These are phyloP conservation scores for Suhomyces choctaworum DNA, from an alignment of 1,139 yeast species.

Conservation along the genomic window DNA sequence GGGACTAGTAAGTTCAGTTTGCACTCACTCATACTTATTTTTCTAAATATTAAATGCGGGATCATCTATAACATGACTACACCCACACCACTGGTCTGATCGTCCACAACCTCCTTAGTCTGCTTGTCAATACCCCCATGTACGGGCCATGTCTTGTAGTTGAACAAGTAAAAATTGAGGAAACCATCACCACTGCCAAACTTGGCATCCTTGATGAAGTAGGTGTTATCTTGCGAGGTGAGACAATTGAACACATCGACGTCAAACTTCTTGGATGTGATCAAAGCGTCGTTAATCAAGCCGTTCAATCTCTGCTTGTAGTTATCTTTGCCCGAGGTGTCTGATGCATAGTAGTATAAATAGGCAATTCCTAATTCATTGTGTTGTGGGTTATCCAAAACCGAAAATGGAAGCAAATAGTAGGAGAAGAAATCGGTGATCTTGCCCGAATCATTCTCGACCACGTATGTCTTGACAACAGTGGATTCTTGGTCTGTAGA, in stretches of 20 bases:
- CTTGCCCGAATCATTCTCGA: conserved; percentile 60
- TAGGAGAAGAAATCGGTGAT: conserved; percentile 90
- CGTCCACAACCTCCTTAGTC: conserved; percentile 51
- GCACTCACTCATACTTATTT: too few species aligned
- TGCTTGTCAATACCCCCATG: conserved; percentile 71
- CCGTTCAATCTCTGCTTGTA: conserved; percentile 60
- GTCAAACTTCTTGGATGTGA: conserved; percentile 62
- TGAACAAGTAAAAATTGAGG: conserved; percentile 87
- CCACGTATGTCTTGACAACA: conserved; percentile 79
- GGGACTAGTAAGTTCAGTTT: too few species aligned
- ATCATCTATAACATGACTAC: conserved; percentile 67
- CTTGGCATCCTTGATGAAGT: conserved; percentile 76
- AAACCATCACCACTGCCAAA: conserved; percentile 95
- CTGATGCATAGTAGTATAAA: conserved; percentile 85
- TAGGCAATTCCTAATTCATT: conserved; percentile 82
- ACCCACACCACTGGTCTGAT: conserved; percentile 77
- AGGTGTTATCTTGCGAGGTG: conserved; percentile 84
- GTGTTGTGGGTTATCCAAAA: conserved; percentile 66
- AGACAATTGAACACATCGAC: conserved; percentile 95
- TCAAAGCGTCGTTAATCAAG: conserved; percentile 73
- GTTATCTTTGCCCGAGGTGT: conserved; percentile 35
- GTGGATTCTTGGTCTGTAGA: conserved; percentile 30
- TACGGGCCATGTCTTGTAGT: conserved; percentile 79
- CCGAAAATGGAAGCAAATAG: conserved; percentile 85
- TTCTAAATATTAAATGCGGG: too few species aligned